Percentiles rank a stretch among this genome's conserved stretches.
Conservation (phyloP, 805 yeast species). For the Myxozyma neglecta region DNA sequence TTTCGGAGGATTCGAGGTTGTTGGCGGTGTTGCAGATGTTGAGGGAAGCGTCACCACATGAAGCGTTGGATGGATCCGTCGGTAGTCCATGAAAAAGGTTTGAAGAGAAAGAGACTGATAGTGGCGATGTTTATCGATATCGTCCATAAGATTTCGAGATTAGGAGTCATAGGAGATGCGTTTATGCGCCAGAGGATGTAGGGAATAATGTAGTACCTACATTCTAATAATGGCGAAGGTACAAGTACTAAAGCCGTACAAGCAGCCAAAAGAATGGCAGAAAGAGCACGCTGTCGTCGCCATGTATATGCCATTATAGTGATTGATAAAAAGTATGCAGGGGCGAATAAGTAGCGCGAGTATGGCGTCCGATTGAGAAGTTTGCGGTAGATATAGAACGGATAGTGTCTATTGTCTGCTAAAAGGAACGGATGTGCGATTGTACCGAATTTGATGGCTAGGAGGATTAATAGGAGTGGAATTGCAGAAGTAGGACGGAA, state of each 20-base stretch:
- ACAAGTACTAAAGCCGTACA: slow-evolving; percentile 63
- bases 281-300: slow-evolving; percentile 3
- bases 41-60: slow-evolving; percentile 63
- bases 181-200: slow-evolving; percentile 70
- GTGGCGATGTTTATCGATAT: slow-evolving; percentile 55
- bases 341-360: slow-evolving; percentile 54
- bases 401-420: slow-evolving; percentile 92
- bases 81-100: slow-evolving; percentile 67
- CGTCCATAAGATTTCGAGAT: slow-evolving; percentile 51
- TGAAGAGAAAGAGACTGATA: slow-evolving; percentile 55
- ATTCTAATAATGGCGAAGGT: slow-evolving; percentile 92
- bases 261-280: slow-evolving; percentile 47
- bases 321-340: slow-evolving; percentile 64
- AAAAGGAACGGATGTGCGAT: slow-evolving; percentile 84
- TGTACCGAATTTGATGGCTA: slow-evolving; percentile 60
- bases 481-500: neutral
- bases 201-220: slow-evolving; percentile 87
- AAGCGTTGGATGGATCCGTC: slow-evolving; percentile 69
- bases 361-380: slow-evolving; percentile 54
- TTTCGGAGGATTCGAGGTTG: slow-evolving; percentile 21
- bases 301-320: slow-evolving; percentile 34
- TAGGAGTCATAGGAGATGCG: slow-evolving; percentile 35
- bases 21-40: slow-evolving; percentile 17
- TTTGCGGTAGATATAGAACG: slow-evolving; percentile 79
- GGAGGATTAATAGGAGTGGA: slow-evolving; percentile 13